Evolutionary conservation across 768 basidiomycete genomes (phyloP).

Genomic region (Suillus variegatus): DNA sequence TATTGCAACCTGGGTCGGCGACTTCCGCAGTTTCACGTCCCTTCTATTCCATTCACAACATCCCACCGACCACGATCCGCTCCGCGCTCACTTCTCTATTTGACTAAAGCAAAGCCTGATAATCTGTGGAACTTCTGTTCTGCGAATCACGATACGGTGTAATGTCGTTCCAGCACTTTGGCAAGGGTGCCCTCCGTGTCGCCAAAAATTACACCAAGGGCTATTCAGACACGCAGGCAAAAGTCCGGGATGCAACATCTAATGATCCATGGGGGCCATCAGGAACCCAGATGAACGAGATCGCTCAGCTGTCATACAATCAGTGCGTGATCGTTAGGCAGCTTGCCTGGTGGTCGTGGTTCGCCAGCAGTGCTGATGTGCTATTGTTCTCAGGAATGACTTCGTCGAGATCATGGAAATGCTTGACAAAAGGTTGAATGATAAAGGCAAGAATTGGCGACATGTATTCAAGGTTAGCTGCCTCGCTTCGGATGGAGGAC

Average conservation of each 20-base stretch:
- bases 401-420: slow-evolving; percentile 99
- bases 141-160: not conserved
- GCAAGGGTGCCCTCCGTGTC: slow-evolving; percentile 82
- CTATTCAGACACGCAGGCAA: slow-evolving; percentile 93
- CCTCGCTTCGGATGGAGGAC: not conserved
- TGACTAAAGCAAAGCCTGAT: not conserved
- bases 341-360: not conserved
- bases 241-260: slow-evolving; percentile 94
- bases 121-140: slow-evolving; percentile 4
- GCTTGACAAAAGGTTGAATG: slow-evolving; percentile 96
- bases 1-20: not conserved
- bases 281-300: slow-evolving; percentile 98
- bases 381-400: slow-evolving; percentile 60
- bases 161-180: slow-evolving; percentile 74
- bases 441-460: slow-evolving; percentile 99
- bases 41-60: slow-evolving; percentile 9
- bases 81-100: not conserved
- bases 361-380: not conserved
- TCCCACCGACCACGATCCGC: slow-evolving; percentile 2
- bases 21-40: not conserved
- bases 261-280: slow-evolving; percentile 99
- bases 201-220: slow-evolving; percentile 96
- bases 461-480: slow-evolving; percentile 92
- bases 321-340: slow-evolving; percentile 57
- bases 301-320: slow-evolving; percentile 95